These are phyloP conservation scores for Tremella yokohamensis DNA, from an alignment of 768 basidiomycete genomes.

Conservation along the genomic window DNA sequence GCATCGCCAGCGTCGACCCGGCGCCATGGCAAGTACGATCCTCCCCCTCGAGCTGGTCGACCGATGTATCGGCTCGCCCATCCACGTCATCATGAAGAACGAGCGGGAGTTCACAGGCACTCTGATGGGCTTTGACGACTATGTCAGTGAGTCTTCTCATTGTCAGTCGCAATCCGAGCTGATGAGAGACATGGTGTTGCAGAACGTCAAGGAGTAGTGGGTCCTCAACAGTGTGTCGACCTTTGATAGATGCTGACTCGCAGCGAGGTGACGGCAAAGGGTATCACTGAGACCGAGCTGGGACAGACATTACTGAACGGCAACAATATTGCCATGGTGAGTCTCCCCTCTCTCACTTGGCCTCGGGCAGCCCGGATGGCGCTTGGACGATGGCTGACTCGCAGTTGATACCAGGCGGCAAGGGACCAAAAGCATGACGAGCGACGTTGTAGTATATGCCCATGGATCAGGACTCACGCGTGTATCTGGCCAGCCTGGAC, in stretches of 20 bases:
- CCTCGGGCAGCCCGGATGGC: no score
- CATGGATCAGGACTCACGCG: not conserved
- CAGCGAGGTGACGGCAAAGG: constrained; percentile 83
- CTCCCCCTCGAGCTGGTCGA: constrained; percentile 96
- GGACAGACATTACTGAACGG: constrained; percentile 58
- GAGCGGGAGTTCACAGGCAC: constrained; percentile 96
- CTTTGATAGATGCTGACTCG: not conserved
- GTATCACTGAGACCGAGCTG: constrained; percentile 69
- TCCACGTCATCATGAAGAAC: constrained; percentile 98
- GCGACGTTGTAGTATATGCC: constrained; percentile 1
- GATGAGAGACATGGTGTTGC: constrained; percentile 56
- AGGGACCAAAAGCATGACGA: constrained; percentile 56
- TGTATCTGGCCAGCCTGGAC: no score
- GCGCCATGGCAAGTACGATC: constrained; percentile 81
- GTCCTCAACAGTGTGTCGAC: constrained; percentile 47
- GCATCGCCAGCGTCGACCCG: no score
- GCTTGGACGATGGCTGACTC: constrained; percentile 12
- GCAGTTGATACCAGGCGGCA: constrained; percentile 70
- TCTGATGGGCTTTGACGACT: constrained; percentile 94
- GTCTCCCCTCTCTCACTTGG: constrained; percentile 33
- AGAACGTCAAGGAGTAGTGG: constrained; percentile 95
- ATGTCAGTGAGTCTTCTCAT: constrained; percentile 77
- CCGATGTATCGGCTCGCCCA: constrained; percentile 90
- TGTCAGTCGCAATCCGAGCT: not conserved
- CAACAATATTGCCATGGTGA: constrained; percentile 81